phyloP scores from a whole-genome alignment of 2,329 filamentous ascomycete genomes.

The Pseudogymnoascus sp. region DNA sequence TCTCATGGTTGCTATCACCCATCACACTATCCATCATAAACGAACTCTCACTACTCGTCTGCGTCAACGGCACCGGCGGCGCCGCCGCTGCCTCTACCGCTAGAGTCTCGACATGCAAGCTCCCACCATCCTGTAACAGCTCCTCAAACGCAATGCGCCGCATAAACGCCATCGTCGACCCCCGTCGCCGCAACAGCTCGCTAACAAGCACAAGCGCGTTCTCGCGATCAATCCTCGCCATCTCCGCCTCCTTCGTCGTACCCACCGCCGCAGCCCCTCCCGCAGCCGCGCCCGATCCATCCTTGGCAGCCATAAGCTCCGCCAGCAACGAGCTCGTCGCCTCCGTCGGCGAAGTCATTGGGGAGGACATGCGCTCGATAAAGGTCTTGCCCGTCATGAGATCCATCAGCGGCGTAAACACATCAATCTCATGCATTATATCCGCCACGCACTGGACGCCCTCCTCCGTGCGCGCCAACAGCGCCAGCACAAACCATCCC shows the following conservation, averaged over 20 bases:
- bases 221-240: slow-evolving; percentile 47
- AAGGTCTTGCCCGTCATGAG: slow-evolving; percentile 39
- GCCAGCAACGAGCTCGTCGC: background rate
- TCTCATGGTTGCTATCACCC: background rate
- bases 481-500: slow-evolving; percentile 52
- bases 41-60: background rate
- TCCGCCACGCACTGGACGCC: slow-evolving; percentile 39
- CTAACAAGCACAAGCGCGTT: slow-evolving; percentile 52
- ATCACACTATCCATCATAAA: slow-evolving; percentile 8
- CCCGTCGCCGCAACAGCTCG: slow-evolving; percentile 41
- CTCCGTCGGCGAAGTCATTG: slow-evolving; percentile 1
- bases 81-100: slow-evolving; percentile 11
- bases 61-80: background rate
- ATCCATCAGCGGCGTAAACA: slow-evolving; percentile 37
- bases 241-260: slow-evolving; percentile 29
- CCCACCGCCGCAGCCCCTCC: background rate
- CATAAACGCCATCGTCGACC: slow-evolving; percentile 32
- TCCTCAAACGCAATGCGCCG: slow-evolving; percentile 37
- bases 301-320: background rate
- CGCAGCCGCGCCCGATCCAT: background rate
- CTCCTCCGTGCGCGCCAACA: slow-evolving; percentile 45
- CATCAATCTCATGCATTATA: slow-evolving; percentile 35
- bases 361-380: slow-evolving; percentile 15
- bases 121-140: slow-evolving; percentile 41
- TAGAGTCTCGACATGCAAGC: slow-evolving; percentile 21